Evolutionary conservation across 306 rosid species (phyloP), one percentile per base, ranked within the genome.

Genomic region (Prunus campanulata): DNA sequence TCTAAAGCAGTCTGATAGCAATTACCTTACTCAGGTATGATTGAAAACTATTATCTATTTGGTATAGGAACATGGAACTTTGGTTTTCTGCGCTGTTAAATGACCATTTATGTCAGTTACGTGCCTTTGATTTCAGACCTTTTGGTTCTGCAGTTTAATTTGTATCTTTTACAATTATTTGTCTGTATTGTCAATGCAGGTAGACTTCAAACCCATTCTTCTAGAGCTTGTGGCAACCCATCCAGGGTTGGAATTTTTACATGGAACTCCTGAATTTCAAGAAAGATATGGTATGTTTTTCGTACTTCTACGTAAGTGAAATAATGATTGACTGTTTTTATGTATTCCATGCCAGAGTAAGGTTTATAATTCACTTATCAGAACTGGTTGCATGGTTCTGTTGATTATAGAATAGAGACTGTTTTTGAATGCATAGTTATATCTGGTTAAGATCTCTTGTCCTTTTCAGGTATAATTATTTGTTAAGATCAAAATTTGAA

Each of bases 211-310:
- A 87, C 92, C 97, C 29, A 79, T 91, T 76, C 90, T 94, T 73
- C 88, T 89, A 35, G 98, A 93, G 81, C 90, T 89, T 80, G 88
- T 95, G 91, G 92, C 97, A 64, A 84, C 89, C 62, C 98, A 95
- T 78, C 97, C 97, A 18, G 98, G 98, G 81, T 75, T 95, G 78
- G 98, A 95, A 81, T 95, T 95, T 86, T 87, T 95, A 81, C 94
- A 92, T 87, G 86, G 96, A 82, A 92, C 98, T 74, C 98, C 97
- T 49, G 98, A 95, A 83, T 95, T 95, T 87, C 98, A 95, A 84
- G 97, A 95, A 81, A 90, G 97, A 95, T 95, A 92, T 59, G 98
- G 98, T 95, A 83, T 78, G 92, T 49, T 25, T 72, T 78, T 69
- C 71, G 32, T 76, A 18, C 42, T 57, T 54, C n/a, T 6, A 35